phyloP scores from a whole-genome alignment of 139 green algal species.

The Chlamydomonas schloesseri region DNA sequence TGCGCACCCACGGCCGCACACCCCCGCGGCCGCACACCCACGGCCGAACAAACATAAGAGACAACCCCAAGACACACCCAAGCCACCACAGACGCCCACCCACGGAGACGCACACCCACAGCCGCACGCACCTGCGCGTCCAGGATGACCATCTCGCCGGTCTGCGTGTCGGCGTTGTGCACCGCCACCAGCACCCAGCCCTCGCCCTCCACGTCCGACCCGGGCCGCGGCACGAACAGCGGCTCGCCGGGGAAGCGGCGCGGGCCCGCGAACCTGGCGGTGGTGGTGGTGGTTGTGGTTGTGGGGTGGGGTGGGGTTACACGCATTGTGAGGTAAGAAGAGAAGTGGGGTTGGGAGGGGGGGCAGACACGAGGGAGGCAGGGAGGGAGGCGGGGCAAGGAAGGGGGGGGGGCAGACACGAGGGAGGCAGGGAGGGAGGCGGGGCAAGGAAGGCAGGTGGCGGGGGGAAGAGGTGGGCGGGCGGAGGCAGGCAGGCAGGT shows the following conservation, averaged over 20 bases:
- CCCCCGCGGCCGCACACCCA: too few species aligned
- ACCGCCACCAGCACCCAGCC: constrained; percentile 78
- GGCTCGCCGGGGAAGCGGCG: constrained; percentile 73
- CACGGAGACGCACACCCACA: background rate
- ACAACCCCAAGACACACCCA: too few species aligned
- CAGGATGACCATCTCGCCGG: constrained; percentile 62
- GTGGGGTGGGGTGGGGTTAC: background rate
- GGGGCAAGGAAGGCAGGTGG: too few species aligned
- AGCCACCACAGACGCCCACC: too few species aligned
- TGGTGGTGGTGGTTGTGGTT: background rate
- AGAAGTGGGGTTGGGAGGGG: too few species aligned
- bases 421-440: too few species aligned
- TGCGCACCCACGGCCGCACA: too few species aligned
- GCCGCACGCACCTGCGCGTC: constrained; percentile 49
- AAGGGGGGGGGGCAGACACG: background rate
- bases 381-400: background rate
- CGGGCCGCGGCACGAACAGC: constrained; percentile 73
- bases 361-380: too few species aligned
- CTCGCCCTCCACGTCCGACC: constrained; percentile 66
- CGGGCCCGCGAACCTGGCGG: constrained; percentile 40
- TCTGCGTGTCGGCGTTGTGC: constrained; percentile 65
- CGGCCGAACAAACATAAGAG: too few species aligned
- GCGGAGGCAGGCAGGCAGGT: too few species aligned
- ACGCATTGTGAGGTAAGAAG: too few species aligned
- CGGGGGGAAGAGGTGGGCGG: too few species aligned